Percentiles rank a stretch among this genome's conserved stretches.
Evolutionary conservation across 345 rosid genomes (phyloP).

Genomic region (Melaleuca quinquenervia): DNA sequence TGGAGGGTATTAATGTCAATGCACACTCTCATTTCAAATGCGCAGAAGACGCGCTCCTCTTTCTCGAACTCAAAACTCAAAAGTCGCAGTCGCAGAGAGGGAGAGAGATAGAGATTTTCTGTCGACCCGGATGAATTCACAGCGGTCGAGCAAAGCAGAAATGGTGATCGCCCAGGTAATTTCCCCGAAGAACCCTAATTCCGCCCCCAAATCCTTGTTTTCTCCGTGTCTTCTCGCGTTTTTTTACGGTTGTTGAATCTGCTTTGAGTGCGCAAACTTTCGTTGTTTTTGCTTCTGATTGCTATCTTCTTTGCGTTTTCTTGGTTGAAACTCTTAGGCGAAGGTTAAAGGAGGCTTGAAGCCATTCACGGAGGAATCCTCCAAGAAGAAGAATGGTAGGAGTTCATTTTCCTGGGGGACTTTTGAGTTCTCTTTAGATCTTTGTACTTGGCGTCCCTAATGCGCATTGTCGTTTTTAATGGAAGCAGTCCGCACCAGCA

Average conservation of each 20-base stretch:
- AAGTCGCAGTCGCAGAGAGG: not conserved
- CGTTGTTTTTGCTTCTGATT: not conserved
- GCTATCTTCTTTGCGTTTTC: not conserved
- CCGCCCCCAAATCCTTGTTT: not conserved
- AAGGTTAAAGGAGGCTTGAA: not conserved
- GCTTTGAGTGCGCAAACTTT: not conserved
- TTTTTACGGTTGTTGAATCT: not conserved
- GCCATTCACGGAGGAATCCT: constrained; percentile 3
- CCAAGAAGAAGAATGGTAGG: not conserved
- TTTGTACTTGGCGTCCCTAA: not conserved
- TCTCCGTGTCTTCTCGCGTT: not conserved
- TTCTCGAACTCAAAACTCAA: not conserved
- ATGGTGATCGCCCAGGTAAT: not conserved
- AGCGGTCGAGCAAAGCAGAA: not conserved
- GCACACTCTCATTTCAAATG: not conserved
- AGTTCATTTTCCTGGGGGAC: not conserved
- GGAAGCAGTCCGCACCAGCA: constrained; percentile 19
- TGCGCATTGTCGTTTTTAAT: not conserved
- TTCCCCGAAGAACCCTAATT: not conserved
- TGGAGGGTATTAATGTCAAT: not conserved
- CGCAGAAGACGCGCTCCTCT: not conserved
- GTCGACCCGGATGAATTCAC: not conserved
- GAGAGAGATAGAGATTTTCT: not conserved
- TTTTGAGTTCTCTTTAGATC: not conserved
- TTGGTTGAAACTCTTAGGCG: not conserved